Evolutionary conservation across 2,329 filamentous ascomycete genomes (phyloP), one percentile per base, ranked within the genome.

Genomic region (Beauveria scarabaeidicola): DNA sequence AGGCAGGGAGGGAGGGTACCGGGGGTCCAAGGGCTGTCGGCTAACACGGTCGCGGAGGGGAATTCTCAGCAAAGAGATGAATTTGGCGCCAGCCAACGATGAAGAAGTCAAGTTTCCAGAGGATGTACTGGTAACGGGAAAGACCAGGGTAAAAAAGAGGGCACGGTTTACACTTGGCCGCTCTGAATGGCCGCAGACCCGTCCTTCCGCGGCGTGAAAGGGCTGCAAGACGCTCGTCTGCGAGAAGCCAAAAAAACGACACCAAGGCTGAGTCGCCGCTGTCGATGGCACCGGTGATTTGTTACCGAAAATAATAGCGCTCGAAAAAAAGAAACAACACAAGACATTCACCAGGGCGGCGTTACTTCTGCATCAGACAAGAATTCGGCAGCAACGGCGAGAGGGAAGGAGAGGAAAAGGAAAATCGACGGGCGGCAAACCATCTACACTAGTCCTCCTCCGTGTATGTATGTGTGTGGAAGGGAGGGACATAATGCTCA

Each of bases 91-190:
- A 21, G n/a, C 1, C 21, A 15, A 38, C 25, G 48, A 38, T 52
- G 50, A 21, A 50, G 44, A n/a, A 29, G 54, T 13, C 8, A 50
- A 41, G 25, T 10, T 44, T 44, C 17, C 9, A 3, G 11, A 21
- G n/a, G 13, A 23, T n/a, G 15, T 17, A n/a, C n/a, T n/a, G n/a
- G n/a, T n/a, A n/a, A 5, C 9, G 7, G 52, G 19, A n/a, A 41
- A 38, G 38, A 44, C 36, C 52, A 50, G 11, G 27, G 46, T 7
- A 38, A 15, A 25, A 9, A 27, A 21, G 27, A 15, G 44, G 21
- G 54, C n/a, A n/a, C 11, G 38, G 56, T 29, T 57, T n/a, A 47
- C 36, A 48, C 47, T 52, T 58, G 47, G 56, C 56, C 56, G 56
- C 56, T 32, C 19, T 29, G 50, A 51, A 32, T 23, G 47, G 47